Percentiles rank a stretch among this genome's conserved stretches.
These are phyloP conservation scores for Streptanthus diversifolius DNA, from an alignment of 345 rosid genomes.

Conservation along the genomic window DNA sequence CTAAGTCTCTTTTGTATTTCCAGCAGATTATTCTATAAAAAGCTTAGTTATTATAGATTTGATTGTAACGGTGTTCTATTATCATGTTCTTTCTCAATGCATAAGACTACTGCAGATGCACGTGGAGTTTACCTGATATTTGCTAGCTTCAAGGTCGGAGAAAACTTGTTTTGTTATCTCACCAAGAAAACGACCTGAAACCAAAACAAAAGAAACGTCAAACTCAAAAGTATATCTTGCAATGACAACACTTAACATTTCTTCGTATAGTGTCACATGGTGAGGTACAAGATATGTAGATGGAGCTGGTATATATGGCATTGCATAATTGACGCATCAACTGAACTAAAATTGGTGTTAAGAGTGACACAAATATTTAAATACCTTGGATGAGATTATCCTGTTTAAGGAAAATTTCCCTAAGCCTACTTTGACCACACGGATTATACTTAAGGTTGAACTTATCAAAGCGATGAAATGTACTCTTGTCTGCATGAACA, in stretches of 20 bases:
- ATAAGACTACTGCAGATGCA: neutral
- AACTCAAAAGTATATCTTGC: neutral
- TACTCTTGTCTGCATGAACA: constrained; percentile 99
- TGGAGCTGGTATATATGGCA: neutral
- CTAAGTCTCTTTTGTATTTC: neutral
- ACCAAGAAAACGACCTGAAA: constrained; percentile 89
- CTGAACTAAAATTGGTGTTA: neutral
- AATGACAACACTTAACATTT: neutral
- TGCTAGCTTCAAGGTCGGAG: constrained; percentile 87
- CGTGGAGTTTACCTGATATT: constrained; percentile 69
- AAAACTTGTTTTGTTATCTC: constrained; percentile 94
- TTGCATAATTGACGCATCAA: neutral
- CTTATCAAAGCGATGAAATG: constrained; percentile 99
- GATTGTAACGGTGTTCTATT: neutral
- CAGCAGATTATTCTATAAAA: neutral
- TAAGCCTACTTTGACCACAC: constrained; percentile 98
- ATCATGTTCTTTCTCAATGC: neutral
- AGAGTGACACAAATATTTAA: neutral
- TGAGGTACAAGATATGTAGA: neutral
- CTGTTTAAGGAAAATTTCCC: constrained; percentile 99
- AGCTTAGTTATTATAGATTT: neutral
- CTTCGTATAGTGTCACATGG: neutral
- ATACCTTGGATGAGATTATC: constrained; percentile 98
- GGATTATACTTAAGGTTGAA: constrained; percentile 99
- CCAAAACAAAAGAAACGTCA: constrained; percentile 2